Conservation (phyloP, 1,284 basidiomycete species). For the Sporisorium iseilematis-ciliati region DNA sequence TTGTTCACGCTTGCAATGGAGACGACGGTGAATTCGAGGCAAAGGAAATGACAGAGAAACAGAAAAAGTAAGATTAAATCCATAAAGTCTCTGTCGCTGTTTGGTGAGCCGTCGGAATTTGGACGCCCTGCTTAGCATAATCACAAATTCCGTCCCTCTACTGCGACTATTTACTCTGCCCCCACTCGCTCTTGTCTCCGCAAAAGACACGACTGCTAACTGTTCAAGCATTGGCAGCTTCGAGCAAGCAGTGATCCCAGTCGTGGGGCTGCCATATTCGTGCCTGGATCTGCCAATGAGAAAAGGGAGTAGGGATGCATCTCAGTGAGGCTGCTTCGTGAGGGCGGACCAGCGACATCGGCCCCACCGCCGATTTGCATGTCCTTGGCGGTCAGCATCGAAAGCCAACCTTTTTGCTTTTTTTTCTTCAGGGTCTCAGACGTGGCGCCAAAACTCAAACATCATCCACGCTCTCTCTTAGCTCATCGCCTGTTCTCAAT, state of each 20-base stretch:
- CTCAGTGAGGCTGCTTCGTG: not conserved
- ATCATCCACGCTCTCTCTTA: conserved; percentile 13
- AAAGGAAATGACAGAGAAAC: too few relatives aligned
- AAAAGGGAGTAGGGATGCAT: not conserved
- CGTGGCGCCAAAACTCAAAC: not conserved
- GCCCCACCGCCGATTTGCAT: conserved; percentile 28
- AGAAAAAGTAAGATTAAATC: not conserved
- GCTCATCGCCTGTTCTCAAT: conserved; percentile 12
- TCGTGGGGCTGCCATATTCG: too few relatives aligned
- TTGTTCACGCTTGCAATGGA: not conserved
- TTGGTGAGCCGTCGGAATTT: conserved; percentile 12
- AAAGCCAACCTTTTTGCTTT: not conserved
- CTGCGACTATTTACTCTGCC: not conserved
- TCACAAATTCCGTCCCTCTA: not conserved
- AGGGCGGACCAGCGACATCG: too few relatives aligned
- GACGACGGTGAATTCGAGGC: too few relatives aligned
- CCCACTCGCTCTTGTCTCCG: not conserved
- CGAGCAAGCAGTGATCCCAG: too few relatives aligned
- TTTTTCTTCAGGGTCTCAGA: not conserved
- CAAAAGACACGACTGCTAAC: too few relatives aligned
- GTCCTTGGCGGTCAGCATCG: conserved; percentile 24
- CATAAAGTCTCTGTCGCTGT: not conserved
- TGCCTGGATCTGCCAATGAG: not conserved
- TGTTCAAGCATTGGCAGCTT: too few relatives aligned
- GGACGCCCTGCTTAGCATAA: conserved; percentile 38